A percentile compares a stretch with the other conserved stretches of the same genome.
Conservation (phyloP, 345 rosid species). For the Diplotaxis tenuifolia region DNA sequence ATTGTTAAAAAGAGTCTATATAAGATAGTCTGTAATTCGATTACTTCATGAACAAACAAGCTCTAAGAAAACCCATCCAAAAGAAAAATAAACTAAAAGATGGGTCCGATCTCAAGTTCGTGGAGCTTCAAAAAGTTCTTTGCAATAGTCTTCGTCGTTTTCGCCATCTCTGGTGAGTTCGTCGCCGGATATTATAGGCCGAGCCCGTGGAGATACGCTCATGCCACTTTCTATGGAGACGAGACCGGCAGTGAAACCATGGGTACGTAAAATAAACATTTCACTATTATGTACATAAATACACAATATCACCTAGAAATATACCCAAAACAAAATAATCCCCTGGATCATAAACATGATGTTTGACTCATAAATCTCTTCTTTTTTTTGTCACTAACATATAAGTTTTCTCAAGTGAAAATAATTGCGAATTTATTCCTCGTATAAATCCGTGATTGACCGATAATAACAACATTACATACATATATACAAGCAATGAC, state of each 20-base stretch:
- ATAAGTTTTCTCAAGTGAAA: too few species aligned
- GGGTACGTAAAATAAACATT: constrained; percentile 40
- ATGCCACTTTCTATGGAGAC: constrained; percentile 75
- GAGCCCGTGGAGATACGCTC: constrained; percentile 53
- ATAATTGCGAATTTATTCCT: background rate
- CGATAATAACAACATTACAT: background rate
- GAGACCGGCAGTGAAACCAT: constrained; percentile 60
- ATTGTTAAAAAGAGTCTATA: background rate
- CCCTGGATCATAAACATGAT: background rate
- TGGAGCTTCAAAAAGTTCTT: constrained; percentile 44
- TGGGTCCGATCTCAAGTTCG: constrained; percentile 32
- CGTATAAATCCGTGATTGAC: background rate
- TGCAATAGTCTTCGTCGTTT: constrained; percentile 19
- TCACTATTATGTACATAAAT: background rate
- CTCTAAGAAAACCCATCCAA: background rate
- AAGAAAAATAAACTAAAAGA: background rate
- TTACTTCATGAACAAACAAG: constrained; percentile 25
- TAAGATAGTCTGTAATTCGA: constrained; percentile 17
- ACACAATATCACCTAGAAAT: too few species aligned
- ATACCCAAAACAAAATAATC: background rate
- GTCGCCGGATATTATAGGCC: constrained; percentile 44
- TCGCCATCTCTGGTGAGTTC: constrained; percentile 28
- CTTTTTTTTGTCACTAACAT: too few species aligned
- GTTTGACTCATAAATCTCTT: background rate
- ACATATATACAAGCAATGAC: background rate